Evolutionary conservation across 106 monocot genomes (phyloP), one percentile per base, ranked within the genome.

Genomic region (Phalaenopsis aphrodite): DNA sequence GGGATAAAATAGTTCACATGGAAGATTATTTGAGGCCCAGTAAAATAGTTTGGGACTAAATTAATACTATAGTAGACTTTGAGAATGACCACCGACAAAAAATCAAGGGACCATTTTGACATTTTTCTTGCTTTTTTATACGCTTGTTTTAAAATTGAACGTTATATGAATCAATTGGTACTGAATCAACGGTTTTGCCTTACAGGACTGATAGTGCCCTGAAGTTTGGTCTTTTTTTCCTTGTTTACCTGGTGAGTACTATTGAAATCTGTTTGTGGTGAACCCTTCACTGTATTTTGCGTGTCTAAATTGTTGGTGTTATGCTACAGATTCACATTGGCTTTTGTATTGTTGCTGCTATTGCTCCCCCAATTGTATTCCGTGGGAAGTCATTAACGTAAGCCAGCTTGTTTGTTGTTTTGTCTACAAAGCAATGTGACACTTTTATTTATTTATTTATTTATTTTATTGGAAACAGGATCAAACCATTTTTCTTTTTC

Each of bases 191-290:
- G 56, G 18, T 73, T 79, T 82, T 79, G 17, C 74, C 78, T 42
- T 69, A 74, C 90, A 96, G 96, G 86, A 96, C 93, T 84, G 90
- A 96, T 56, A 96, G 96, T 86, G 93, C 91, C 37, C 17, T 96
- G 79, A 93, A 87, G 78, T 96, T 96, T 89, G 87, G 96, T 52
- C 92, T 87, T 90, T 96, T 96, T 86, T 96, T 96, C 78, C 85
- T 96, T 71, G 12, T 88, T 24, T 96, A 93, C 72, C 10, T 96
- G 91, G 96, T 96, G 82, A 73, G 46, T 82, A 30, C 79, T 55
- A 1, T 81, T 68, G 38, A 30, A 55, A 52, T 41, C 21, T 75
- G 5, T n/a, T 47, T 46, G 11, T 72, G 55, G 81, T 38, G 30
- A 30, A 30, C 43, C 45, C n/a, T 76, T 23, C 65, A 49, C 65